Percentiles rank a stretch among this genome's conserved stretches.
These are phyloP conservation scores for Teunomyces panamensis DNA, from an alignment of 805 yeast genomes.

Conservation along the genomic window DNA sequence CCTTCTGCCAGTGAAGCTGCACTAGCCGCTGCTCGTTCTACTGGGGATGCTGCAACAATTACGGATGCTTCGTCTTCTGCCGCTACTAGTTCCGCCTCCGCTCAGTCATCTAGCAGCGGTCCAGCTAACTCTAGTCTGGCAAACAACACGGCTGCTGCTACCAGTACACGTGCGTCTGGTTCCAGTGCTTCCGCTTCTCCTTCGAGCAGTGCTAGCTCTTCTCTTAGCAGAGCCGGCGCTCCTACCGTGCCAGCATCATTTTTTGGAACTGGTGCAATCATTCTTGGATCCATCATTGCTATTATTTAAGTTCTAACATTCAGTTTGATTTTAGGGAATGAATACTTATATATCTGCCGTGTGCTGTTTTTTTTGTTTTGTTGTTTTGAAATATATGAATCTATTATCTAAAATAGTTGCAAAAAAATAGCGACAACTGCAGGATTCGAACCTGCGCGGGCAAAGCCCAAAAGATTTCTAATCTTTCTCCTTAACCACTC, in stretches of 20 bases:
- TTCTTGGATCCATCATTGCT: not conserved
- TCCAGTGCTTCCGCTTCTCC: not conserved
- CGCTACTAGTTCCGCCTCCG: not conserved
- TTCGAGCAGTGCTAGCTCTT: not conserved
- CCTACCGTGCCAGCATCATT: not conserved
- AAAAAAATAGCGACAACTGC: conserved; percentile 49
- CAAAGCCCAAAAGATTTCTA: conserved; percentile 59
- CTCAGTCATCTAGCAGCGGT: not conserved
- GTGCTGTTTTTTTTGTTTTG: not conserved
- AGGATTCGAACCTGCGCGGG: conserved; percentile 65
- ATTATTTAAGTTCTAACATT: not conserved
- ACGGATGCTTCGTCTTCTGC: not conserved
- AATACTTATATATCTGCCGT: not conserved
- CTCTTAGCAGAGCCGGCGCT: not conserved
- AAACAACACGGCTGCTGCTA: not conserved
- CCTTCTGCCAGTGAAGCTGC: not conserved
- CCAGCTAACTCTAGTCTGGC: not conserved
- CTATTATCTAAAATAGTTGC: not conserved
- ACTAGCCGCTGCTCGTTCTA: conserved; percentile 2
- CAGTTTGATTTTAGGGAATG: not conserved
- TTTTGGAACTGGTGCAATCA: not conserved
- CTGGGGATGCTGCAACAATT: not conserved
- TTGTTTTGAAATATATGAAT: not conserved
- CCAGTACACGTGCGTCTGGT: not conserved
- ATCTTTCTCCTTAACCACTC: conserved; percentile 59